Conservation (phyloP, 2,329 filamentous ascomycete genomes). For the Fusarium oligoseptatum region DNA sequence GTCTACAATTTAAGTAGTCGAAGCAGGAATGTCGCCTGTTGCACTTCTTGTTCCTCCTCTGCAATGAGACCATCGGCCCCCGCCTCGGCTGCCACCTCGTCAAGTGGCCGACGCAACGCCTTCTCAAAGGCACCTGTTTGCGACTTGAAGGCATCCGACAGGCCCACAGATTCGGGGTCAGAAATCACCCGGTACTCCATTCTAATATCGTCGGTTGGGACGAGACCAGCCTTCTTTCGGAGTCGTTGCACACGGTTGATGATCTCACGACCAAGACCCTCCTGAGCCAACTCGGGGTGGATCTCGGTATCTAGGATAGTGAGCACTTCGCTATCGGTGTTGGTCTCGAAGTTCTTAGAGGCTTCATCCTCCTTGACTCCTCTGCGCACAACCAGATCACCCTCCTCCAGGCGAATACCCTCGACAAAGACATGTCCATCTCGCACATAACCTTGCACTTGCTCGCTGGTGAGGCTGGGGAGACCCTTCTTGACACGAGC, state of each 20-base stretch:
- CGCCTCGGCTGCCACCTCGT: conserved; percentile 55
- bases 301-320: conserved; percentile 88
- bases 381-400: conserved; percentile 83
- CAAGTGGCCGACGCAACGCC: conserved; percentile 80
- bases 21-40: conserved; percentile 84
- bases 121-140: conserved; percentile 80
- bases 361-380: conserved; percentile 79
- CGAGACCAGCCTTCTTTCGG: conserved; percentile 91
- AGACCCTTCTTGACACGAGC: conserved; percentile 92
- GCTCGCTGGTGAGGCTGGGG: conserved; percentile 80
- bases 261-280: conserved; percentile 91
- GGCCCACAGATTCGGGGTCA: conserved; percentile 82
- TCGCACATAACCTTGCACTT: conserved; percentile 83
- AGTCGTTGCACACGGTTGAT: conserved; percentile 93
- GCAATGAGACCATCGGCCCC: conserved; percentile 67
- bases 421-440: conserved; percentile 84
- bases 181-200: conserved; percentile 90
- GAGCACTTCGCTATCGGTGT: conserved; percentile 90
- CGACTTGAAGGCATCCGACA: conserved; percentile 77
- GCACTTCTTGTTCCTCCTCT: conserved; percentile 88
- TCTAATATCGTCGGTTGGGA: conserved; percentile 92
- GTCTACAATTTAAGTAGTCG: conserved; percentile 79
- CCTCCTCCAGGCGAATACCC: conserved; percentile 84
- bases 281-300: conserved; percentile 87
- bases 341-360: conserved; percentile 83